Percentiles rank a stretch among this genome's conserved stretches.
phyloP scores from a whole-genome alignment of 2,329 filamentous ascomycete species.

The Fusarium tuaranense region DNA sequence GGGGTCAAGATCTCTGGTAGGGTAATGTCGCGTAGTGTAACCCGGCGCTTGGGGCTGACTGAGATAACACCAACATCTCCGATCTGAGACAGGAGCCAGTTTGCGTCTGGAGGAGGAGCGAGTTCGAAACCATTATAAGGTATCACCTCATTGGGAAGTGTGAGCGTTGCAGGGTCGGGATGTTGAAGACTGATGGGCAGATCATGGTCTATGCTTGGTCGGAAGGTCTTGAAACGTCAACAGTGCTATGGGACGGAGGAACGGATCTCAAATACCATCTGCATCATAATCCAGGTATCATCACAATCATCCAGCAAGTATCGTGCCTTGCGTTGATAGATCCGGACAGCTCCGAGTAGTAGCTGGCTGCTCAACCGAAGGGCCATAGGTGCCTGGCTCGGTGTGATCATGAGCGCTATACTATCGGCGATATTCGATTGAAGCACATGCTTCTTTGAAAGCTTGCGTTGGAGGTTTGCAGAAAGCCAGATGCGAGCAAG shows the following conservation, averaged over 20 bases:
- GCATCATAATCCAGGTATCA: slow-evolving; percentile 96
- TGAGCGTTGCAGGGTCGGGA: slow-evolving; percentile 85
- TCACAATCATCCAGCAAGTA: slow-evolving; percentile 98
- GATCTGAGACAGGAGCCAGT: slow-evolving; percentile 82
- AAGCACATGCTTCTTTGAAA: slow-evolving; percentile 95
- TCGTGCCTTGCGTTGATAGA: slow-evolving; percentile 96
- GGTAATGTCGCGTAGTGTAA: slow-evolving; percentile 74
- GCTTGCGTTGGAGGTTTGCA: slow-evolving; percentile 97
- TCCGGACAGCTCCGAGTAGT: slow-evolving; percentile 93
- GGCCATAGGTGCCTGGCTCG: slow-evolving; percentile 93
- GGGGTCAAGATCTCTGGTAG: slow-evolving; percentile 76
- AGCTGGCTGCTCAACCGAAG: slow-evolving; percentile 93
- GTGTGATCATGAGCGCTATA: slow-evolving; percentile 93
- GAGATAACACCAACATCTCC: slow-evolving; percentile 70
- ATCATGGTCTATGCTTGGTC: slow-evolving; percentile 93
- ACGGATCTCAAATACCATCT: slow-evolving; percentile 77
- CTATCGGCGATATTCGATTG: slow-evolving; percentile 96
- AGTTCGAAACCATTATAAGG: slow-evolving; percentile 84
- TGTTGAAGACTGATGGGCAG: slow-evolving; percentile 83
- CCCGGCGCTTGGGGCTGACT: slow-evolving; percentile 68
- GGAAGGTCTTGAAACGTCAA: slow-evolving; percentile 79
- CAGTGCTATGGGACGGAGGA: neutral
- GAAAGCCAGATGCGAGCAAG: slow-evolving; percentile 98
- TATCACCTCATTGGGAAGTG: slow-evolving; percentile 91
- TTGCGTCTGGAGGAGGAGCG: slow-evolving; percentile 88